Evolutionary conservation across 768 basidiomycete species (phyloP), one percentile per base, ranked within the genome.

Genomic region (Lentinula detonsa): DNA sequence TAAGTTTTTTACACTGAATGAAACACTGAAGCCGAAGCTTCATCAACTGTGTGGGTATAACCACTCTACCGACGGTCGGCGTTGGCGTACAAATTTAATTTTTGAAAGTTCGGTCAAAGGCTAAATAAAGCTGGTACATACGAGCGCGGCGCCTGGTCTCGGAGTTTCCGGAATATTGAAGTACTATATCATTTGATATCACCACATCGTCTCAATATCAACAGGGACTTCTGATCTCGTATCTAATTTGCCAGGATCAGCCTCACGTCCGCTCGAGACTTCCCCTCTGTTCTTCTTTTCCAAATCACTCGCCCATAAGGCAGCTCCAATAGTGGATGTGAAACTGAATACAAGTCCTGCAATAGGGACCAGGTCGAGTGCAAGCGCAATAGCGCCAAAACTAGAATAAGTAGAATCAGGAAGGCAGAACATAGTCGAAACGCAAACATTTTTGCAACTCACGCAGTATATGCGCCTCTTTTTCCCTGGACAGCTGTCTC

Each of bases 271-370:
- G 10, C 35, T 9, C 7, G 31, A 10, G 5, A 11, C 15, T 6
- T 39, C 55, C 21, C 28, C 28, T 28, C 57, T 45, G 34, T 58
- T 51, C 63, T 46, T 62, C 61, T 74, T 79, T 71, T 91, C 87
- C n/a, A 89, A 58, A 50, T 86, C 80, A 31, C 81, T 80, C 0
- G 86, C 88, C 87, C 87, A 91, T 7, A 91, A 72, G 9, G 88
- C 88, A 1, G 87, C 87, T 23, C 88, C 88, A 23, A 88, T 82
- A 1, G 84, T 80, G 21, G 81, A 83, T 0, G 86, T 85, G 68
- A 88, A 81, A 45, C 73, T 78, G 70, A 87, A 86, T 33, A 85
- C 67, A 37, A 86, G 79, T 4, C 84, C 83, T 39, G 80, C 74
- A 21, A 86, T 68, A 2, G 88, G 88, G 49, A 90, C 71, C 50